A percentile compares a stretch with the other conserved stretches of the same genome.
These are phyloP conservation scores for Acer campestre DNA, from an alignment of 345 rosid species.

Conservation along the genomic window DNA sequence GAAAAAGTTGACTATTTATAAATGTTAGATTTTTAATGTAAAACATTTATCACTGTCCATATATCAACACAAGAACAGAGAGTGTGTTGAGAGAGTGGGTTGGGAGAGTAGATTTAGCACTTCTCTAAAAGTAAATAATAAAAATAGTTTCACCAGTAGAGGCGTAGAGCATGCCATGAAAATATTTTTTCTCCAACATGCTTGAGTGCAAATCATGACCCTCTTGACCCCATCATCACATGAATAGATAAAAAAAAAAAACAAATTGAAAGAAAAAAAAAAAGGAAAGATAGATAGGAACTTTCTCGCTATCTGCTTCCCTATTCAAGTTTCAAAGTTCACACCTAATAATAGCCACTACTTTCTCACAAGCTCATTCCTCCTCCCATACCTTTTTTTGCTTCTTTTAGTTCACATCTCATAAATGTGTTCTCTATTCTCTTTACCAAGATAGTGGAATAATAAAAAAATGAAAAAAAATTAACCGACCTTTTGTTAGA, in stretches of 20 bases:
- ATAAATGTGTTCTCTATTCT: not conserved
- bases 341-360: not conserved
- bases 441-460: not conserved
- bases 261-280: not conserved
- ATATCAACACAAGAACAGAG: too few relatives aligned
- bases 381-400: not conserved
- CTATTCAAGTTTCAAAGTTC: conserved; percentile 1
- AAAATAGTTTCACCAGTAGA: not conserved
- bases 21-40: too few relatives aligned
- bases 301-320: not conserved
- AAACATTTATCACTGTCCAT: too few relatives aligned
- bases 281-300: not conserved
- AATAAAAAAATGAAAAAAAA: not conserved
- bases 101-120: too few relatives aligned
- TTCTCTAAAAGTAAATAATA: not conserved
- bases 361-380: not conserved
- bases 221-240: conserved; percentile 43
- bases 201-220: conserved; percentile 46
- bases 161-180: conserved; percentile 27
- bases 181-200: conserved; percentile 29
- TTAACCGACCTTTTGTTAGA: not conserved
- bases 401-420: not conserved
- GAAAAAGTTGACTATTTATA: too few relatives aligned
- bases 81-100: too few relatives aligned
- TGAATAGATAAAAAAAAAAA: not conserved